Conservation (phyloP, 2,329 filamentous ascomycete genomes). For the Botrytis hyacinthi region DNA sequence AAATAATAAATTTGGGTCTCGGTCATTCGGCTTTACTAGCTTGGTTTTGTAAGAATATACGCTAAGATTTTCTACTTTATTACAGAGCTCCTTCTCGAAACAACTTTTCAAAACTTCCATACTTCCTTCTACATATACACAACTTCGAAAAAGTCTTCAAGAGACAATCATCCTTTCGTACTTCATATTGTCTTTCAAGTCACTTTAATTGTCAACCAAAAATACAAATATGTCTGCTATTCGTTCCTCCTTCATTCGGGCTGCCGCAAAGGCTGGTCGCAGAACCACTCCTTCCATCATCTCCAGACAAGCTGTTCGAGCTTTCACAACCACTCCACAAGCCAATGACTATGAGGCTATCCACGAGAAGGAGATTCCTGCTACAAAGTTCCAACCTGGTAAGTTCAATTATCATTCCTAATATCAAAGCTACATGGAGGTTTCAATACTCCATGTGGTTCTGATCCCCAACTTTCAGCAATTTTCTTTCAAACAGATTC, state of each 20-base stretch:
- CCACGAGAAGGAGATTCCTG: slow-evolving; percentile 35
- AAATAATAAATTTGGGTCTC: not conserved
- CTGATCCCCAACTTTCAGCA: not conserved
- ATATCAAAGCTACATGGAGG: not conserved
- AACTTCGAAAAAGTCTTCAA: not conserved
- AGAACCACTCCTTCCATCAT: slow-evolving; percentile 5
- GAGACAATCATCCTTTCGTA: not conserved
- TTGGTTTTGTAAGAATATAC: not conserved
- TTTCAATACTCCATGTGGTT: not conserved
- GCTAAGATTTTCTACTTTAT: slow-evolving; percentile 12
- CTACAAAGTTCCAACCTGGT: slow-evolving; percentile 16
- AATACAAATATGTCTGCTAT: slow-evolving; percentile 15
- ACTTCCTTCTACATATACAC: not conserved
- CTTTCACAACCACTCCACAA: slow-evolving; percentile 29
- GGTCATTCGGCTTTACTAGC: slow-evolving; percentile 11
- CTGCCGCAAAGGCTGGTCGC: slow-evolving; percentile 14
- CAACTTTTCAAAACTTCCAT: not conserved
- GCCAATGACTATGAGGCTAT: slow-evolving; percentile 33
- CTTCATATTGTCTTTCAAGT: not conserved
- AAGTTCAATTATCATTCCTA: not conserved
- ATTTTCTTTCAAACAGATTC: not conserved
- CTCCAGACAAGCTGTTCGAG: slow-evolving; percentile 27
- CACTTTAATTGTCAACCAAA: not conserved
- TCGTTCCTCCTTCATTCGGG: slow-evolving; percentile 14
- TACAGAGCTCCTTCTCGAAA: slow-evolving; percentile 7